Base-by-base conservation (phyloP, 805 yeast species). In the Wickerhamiella sorbophila region DNA sequence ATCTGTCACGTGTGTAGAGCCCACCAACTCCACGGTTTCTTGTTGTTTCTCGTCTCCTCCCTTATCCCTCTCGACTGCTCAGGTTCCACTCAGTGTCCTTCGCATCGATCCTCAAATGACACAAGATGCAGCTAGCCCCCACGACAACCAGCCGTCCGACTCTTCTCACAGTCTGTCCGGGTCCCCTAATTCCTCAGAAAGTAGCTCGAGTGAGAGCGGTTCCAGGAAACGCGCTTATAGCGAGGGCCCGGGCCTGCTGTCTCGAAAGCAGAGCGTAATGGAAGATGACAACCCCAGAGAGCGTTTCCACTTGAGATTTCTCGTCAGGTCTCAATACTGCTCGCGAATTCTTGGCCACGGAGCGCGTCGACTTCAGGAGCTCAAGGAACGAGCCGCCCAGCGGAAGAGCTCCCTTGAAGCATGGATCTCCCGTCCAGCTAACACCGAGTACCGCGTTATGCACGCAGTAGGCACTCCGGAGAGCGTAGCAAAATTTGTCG, bases 401-500 rank as follows among this genome's bases (percentile, higher is more conserved):
- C 32, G 45, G n/a, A 27, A 24, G 6, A 4, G 14, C 29, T 4
- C 21, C 14, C 18, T 48, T 5, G 44, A 36, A 22, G 52, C 51
- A 29, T 47, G 52, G 46, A 49, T 70, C 72, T 40, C 53, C 10
- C 37, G 43, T 4, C 44, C 48, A 18, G 39, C 34, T 50, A 81
- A 77, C 20, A 72, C 77, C 4, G 79, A 81, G 1, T 93, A 80
- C 53, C 67, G 95, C 48, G 77, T 84, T 26, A 69, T 84, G 20
- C 71, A 75, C 46, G 78, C 83, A 3, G 66, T 78, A 46, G 95
- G 94, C 0, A 64, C 80, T 0, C 71, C 86, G 2, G 87, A 80
- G 49, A 69, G 75, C 49, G 88, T 81, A 5, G 87, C 94, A 12
- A 75, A 76, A 55, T 88, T 91, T 0, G 79, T 79, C 59, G 91